Conservation (phyloP, 257 asterid species). For the Petunia axillaris region DNA sequence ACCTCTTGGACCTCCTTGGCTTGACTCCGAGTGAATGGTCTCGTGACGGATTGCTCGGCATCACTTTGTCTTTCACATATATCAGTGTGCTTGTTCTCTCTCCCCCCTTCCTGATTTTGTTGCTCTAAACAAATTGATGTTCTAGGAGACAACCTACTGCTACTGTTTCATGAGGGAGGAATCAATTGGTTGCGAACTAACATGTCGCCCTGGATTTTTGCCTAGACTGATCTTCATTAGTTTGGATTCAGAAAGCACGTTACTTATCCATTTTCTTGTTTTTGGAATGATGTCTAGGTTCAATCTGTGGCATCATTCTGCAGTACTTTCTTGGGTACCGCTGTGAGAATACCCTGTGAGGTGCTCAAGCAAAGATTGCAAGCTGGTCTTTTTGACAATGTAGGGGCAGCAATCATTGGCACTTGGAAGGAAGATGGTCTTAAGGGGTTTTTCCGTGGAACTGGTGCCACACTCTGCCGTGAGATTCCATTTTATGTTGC, state of each 20-base stretch:
- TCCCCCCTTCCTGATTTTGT: constrained; percentile 14
- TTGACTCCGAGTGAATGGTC: too few species aligned
- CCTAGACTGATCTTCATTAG: not conserved
- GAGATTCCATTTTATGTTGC: constrained; percentile 95
- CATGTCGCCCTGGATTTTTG: not conserved
- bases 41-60: too few species aligned
- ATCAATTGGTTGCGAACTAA: not conserved
- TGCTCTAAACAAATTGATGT: not conserved
- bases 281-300: constrained; percentile 48
- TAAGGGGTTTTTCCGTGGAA: constrained; percentile 92
- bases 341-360: constrained; percentile 89
- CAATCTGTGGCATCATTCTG: constrained; percentile 88
- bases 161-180: not conserved
- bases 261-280: not conserved
- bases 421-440: constrained; percentile 92
- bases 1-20: too few species aligned
- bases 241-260: not conserved
- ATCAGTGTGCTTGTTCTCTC: not conserved
- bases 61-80: not conserved
- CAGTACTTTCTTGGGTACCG: constrained; percentile 92
- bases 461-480: constrained; percentile 91
- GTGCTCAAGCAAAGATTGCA: constrained; percentile 92
- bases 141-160: not conserved
- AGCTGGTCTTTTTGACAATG: constrained; percentile 84
- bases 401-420: constrained; percentile 78